Conservation (phyloP, 352 stramenopile genomes). For the Globisporangium takayamanum region DNA sequence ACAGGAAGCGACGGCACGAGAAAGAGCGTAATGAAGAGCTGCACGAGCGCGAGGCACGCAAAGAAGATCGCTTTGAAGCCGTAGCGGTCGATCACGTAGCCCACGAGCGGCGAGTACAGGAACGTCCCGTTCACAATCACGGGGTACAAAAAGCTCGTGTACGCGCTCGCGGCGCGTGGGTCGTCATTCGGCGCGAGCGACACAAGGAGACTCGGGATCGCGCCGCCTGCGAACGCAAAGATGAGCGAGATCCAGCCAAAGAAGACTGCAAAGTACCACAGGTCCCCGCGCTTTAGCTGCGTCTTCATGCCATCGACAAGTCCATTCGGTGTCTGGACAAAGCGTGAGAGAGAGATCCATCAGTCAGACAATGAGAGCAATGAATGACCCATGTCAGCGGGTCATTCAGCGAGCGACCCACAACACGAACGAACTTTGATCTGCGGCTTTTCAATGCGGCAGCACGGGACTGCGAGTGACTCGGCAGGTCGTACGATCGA, state of each 20-base stretch:
- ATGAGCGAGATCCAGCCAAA: slow-evolving; percentile 82
- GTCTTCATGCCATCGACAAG: slow-evolving; percentile 52
- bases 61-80: slow-evolving; percentile 77
- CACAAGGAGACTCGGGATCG: slow-evolving; percentile 62
- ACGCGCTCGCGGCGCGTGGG: slow-evolving; percentile 25
- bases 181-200: slow-evolving; percentile 26
- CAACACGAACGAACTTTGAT: slow-evolving; percentile 30
- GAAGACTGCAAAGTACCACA: slow-evolving; percentile 75
- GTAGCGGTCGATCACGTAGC: slow-evolving; percentile 71
- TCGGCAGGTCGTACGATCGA: slow-evolving; percentile 46
- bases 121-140: slow-evolving; percentile 78
- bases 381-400: background rate
- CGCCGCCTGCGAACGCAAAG: slow-evolving; percentile 69
- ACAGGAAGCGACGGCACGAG: slow-evolving; percentile 50
- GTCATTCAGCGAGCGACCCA: background rate
- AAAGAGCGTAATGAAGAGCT: slow-evolving; percentile 59
- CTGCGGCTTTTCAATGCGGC: slow-evolving; percentile 41
- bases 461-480: slow-evolving; percentile 40
- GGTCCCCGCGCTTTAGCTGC: slow-evolving; percentile 43
- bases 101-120: slow-evolving; percentile 64
- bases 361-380: background rate
- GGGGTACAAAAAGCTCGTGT: slow-evolving; percentile 68
- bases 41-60: slow-evolving; percentile 50
- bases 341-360: background rate
- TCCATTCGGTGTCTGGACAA: slow-evolving; percentile 39